These are phyloP conservation scores for Serendipita vermifera DNA, from an alignment of 768 basidiomycete species.

Conservation along the genomic window DNA sequence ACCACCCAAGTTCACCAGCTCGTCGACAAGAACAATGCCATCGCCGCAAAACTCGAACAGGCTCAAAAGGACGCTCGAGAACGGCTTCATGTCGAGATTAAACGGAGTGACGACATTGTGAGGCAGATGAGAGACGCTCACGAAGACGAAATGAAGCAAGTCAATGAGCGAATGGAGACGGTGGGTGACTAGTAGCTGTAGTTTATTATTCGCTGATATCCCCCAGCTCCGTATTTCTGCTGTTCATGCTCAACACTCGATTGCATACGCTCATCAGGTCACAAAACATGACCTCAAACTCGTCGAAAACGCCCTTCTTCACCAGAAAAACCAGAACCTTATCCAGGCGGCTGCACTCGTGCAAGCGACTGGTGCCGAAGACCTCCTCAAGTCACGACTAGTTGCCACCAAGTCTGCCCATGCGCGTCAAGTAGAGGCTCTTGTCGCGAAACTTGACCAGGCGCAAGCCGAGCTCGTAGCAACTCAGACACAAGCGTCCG, in stretches of 20 bases:
- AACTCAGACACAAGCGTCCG: neutral
- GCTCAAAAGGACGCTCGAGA: neutral
- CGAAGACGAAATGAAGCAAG: neutral
- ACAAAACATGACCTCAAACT: constrained; percentile 3
- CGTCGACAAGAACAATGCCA: neutral
- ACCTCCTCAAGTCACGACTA: neutral
- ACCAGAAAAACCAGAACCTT: too few species aligned
- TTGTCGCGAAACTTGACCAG: neutral
- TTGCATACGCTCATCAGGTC: constrained; percentile 2
- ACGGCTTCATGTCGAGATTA: neutral
- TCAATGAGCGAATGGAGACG: neutral
- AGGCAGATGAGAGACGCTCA: neutral
- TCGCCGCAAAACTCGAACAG: neutral
- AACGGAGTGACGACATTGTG: neutral
- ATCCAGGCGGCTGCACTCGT: neutral
- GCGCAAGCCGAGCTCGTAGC: neutral
- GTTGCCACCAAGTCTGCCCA: neutral
- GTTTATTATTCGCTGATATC: neutral
- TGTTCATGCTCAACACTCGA: neutral
- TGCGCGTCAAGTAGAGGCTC: neutral
- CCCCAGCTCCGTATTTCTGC: neutral
- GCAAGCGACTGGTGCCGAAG: neutral
- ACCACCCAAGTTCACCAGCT: neutral
- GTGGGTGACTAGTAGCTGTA: neutral
- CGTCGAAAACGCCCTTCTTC: too few species aligned